Evolutionary conservation across 2,329 filamentous ascomycete genomes (phyloP).

Genomic region (Zelopaecilomyces penicillatus): DNA sequence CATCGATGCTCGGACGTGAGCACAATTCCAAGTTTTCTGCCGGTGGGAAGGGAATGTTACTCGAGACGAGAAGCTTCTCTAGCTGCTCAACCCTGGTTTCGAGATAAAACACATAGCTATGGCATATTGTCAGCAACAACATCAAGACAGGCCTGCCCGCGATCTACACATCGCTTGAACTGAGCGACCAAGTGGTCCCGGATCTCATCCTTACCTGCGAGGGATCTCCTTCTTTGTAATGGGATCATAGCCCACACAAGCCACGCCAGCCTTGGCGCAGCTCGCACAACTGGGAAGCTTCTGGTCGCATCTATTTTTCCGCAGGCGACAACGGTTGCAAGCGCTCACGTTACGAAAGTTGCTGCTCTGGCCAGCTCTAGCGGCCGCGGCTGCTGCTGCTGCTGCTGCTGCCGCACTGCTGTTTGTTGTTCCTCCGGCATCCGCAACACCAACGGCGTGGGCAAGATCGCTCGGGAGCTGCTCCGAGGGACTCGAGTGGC

Average conservation of each 20-base stretch:
- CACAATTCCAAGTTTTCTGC: conserved; percentile 61
- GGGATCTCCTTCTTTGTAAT: conserved; percentile 96
- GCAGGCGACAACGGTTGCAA: conserved; percentile 82
- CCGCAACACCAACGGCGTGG: neutral
- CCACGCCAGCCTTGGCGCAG: conserved; percentile 85
- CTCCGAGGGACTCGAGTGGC: conserved; percentile 13
- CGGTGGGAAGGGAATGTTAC: conserved; percentile 64
- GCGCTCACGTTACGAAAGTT: conserved; percentile 84
- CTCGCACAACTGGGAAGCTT: conserved; percentile 81
- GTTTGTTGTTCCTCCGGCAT: neutral
- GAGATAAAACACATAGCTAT: conserved; percentile 90
- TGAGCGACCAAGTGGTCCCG: neutral
- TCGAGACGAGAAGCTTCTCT: conserved; percentile 62
- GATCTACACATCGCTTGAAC: neutral
- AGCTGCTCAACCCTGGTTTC: conserved; percentile 80
- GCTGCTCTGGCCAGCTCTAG: conserved; percentile 50
- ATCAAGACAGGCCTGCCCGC: too few species aligned
- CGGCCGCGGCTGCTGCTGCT: conserved; percentile 20
- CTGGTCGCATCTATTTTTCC: conserved; percentile 95
- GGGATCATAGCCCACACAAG: conserved; percentile 91
- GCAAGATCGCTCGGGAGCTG: neutral
- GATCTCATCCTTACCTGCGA: conserved; percentile 63
- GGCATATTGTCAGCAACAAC: conserved; percentile 13
- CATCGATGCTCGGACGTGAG: conserved; percentile 38
- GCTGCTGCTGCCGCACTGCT: conserved; percentile 12